Evolutionary conservation across 441 rosid genomes (phyloP), one percentile per base, ranked within the genome.

Genomic region (Melastoma candidum): DNA sequence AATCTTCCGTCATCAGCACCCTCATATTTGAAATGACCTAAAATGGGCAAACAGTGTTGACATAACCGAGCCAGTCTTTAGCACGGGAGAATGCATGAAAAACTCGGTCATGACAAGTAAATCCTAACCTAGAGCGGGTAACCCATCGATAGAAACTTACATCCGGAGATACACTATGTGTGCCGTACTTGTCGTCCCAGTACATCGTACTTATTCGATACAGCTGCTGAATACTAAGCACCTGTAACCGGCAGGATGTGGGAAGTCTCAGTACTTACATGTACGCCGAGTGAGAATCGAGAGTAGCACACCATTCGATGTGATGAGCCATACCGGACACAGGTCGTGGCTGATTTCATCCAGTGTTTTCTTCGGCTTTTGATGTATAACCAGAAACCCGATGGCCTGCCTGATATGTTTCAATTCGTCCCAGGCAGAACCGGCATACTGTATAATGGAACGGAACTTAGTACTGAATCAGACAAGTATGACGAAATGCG

Each of bases 141-240:
- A 65, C 46, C 59, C 63, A 68, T 62, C 36, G 43, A 43, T 47
- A 17, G 52, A 61, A 59, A 76, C 99, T 83, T 79, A 94, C 99
- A 56, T 90, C 97, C 0, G 90, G 59, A 46, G 97, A 79, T 51
- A 95, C 96, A 57, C 97, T 90, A 29, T 90, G 99, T 0, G 97
- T 87, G 63, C 96, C 97, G 48, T 90, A 94, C 72, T 95, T 95
- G 83, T 95, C 99, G 41, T 95, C 99, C 99, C 99, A 95, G 65
- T 95, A 95, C 98, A 95, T 90, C 0, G 99, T 95, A 66, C 98
- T 81, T 53, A 95, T 95, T 47, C 98, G 77, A 64, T 90, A 95
- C 8, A 95, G 76, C 74, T 95, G 99, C 64, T 90, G 98, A 69
- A 95, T 81, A 48, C 98, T 90, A 22, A 95, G 85, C 32, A 90